phyloP scores from a whole-genome alignment of 169 alveolate species.

The Babesia divergens region DNA sequence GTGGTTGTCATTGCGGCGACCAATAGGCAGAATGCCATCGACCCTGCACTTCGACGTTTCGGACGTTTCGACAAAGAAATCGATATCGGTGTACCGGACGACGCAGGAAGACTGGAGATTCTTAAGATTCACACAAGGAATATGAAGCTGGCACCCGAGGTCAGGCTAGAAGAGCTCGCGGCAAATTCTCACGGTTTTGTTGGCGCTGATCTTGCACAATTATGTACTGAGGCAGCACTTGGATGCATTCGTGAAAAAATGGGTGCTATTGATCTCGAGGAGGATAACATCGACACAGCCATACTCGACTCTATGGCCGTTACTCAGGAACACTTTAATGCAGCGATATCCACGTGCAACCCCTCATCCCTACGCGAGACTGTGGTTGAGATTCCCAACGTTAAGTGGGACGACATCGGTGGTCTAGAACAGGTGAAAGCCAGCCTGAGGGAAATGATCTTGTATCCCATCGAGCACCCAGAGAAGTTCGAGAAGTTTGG shows the following conservation, averaged over 20 bases:
- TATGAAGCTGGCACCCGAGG: conserved; percentile 98
- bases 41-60: conserved; percentile 98
- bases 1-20: conserved; percentile 98
- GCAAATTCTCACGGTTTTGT: conserved; percentile 99
- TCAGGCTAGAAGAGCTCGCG: conserved; percentile 96
- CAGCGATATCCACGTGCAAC: conserved; percentile 94
- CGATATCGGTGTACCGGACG: conserved; percentile 99
- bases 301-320: conserved; percentile 98
- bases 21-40: conserved; percentile 98
- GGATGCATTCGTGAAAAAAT: conserved; percentile 99
- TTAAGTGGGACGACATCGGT: conserved; percentile 99
- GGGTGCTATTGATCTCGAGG: conserved; percentile 99
- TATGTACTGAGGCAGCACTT: conserved; percentile 97
- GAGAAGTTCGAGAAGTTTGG: conserved; percentile 98
- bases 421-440: conserved; percentile 95
- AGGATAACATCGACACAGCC: conserved; percentile 97
- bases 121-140: conserved; percentile 98
- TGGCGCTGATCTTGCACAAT: conserved; percentile 95
- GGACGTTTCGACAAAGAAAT: conserved; percentile 98
- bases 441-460: conserved; percentile 95
- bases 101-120: conserved; percentile 98
- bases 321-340: conserved; percentile 96
- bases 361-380: conserved; percentile 97
- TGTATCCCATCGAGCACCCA: conserved; percentile 95
- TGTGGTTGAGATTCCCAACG: conserved; percentile 98